Evolutionary conservation across 148 eudicot genomes (phyloP).

Genomic region (Rhododendron kiyosumense): DNA sequence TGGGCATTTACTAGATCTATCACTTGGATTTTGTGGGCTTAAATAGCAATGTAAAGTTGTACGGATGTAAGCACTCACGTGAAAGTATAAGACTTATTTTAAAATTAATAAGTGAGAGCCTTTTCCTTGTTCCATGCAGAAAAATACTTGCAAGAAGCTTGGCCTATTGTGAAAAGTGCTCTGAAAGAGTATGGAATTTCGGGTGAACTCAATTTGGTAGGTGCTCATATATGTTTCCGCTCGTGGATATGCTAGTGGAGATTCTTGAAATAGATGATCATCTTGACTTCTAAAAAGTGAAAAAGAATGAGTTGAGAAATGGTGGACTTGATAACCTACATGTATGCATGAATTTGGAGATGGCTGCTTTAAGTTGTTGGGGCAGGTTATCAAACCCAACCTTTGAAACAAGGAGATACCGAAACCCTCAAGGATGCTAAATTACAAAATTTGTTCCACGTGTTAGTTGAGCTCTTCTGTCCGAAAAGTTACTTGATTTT

Average conservation of each 20-base stretch:
- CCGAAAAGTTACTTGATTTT: background rate
- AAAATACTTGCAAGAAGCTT: constrained; percentile 22
- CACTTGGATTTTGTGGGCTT: background rate
- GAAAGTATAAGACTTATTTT: background rate
- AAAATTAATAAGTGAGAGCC: background rate
- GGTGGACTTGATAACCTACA: background rate
- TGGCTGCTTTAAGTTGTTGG: background rate
- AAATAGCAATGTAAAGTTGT: background rate
- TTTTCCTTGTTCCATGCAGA: constrained; percentile 12
- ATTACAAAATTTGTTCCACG: background rate
- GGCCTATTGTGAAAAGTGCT: constrained; percentile 20
- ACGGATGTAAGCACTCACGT: background rate
- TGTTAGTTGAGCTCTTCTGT: background rate
- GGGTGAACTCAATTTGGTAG: constrained; percentile 8
- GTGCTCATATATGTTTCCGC: background rate
- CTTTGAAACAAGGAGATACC: background rate
- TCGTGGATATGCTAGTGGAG: background rate
- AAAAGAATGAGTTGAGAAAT: background rate
- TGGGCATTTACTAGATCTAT: background rate
- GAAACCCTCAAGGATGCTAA: background rate
- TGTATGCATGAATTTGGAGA: no score
- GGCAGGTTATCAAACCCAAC: background rate
- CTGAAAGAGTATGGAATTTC: constrained; percentile 16
- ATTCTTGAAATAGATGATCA: background rate
- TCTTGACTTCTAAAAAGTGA: background rate